Base-by-base conservation (phyloP, 495 filamentous ascomycete species). In the Apiosordaria backusii region DNA sequence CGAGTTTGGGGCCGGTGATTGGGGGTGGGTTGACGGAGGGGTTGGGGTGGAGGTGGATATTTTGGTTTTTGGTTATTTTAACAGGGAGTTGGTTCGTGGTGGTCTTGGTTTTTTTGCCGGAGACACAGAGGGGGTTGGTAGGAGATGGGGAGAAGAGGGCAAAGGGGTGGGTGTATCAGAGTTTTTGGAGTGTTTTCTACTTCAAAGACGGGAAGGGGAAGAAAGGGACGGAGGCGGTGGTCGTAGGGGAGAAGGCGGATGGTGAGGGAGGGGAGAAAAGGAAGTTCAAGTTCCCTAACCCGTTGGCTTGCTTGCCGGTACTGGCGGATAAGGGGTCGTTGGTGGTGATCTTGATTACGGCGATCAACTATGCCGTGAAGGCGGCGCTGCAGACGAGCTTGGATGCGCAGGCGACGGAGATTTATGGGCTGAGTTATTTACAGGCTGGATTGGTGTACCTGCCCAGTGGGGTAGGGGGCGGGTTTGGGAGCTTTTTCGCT, bases 11-110 rank as follows among this genome's bases (percentile, higher is more conserved):
- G 0, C 72, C 72, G 4, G 70, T 74, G 4, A 50, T 91, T 5
- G 88, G 89, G 15, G 89, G 88, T 1, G 67, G 86, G 1, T 71
- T 92, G 16, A 76, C 79, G 9, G 78, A 89, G 50, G 87, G 79
- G 52, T 75, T 88, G 1, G 87, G 87, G 1, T 92, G 89, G 89
- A 77, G 87, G 25, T 79, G 78, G 57, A 87, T 89, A 29, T 92
- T 91, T 72, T 90, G 86, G 85, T 89, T 92, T 61, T 74, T 91
- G 25, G 71, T 80, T 54, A 88, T 89, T 22, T 69, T 81, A 13
- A 78, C 77, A 0, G 81, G 76, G 0, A 69, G 79, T 19, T 79
- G 80, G 40, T 72, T 83, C 2, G 53, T 78, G 3, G 22, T 80
- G 0, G 75, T 86, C 62, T 13, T 83, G 19, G 55, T 83, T 27